phyloP scores from a whole-genome alignment of 305 asterid genomes.

The Withania somnifera region DNA sequence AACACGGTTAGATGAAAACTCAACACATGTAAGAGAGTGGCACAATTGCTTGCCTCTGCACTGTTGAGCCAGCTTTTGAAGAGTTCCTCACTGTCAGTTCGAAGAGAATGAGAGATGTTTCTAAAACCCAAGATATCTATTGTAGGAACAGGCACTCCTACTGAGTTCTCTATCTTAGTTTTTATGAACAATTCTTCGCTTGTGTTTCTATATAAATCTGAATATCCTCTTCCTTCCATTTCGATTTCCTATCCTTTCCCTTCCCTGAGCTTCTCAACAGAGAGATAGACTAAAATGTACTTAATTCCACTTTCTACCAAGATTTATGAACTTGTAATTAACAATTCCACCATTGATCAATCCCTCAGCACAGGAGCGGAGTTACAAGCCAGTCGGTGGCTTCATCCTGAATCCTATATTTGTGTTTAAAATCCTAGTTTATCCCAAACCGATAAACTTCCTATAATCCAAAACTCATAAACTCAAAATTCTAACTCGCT shows the following conservation, averaged over 20 bases:
- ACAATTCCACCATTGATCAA: neutral
- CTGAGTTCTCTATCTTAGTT: conserved; percentile 60
- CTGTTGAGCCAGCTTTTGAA: conserved; percentile 74
- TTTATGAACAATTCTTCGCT: conserved; percentile 67
- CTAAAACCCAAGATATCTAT: conserved; percentile 78
- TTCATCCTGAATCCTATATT: neutral
- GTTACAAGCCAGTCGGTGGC: neutral
- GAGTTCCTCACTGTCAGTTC: conserved; percentile 74
- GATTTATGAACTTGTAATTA: neutral
- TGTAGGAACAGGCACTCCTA: conserved; percentile 61
- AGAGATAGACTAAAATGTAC: neutral
- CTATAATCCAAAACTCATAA: neutral
- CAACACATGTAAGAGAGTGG: neutral
- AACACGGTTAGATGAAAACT: neutral
- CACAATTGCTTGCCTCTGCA: conserved; percentile 52
- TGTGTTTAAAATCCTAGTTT: neutral
- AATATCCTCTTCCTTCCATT: conserved; percentile 62
- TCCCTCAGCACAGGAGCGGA: neutral
- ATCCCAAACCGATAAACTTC: neutral
- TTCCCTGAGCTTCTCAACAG: conserved; percentile 1
- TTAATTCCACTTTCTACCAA: neutral
- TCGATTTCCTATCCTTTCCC: conserved; percentile 9
- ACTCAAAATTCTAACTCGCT: neutral
- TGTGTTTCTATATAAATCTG: conserved; percentile 56
- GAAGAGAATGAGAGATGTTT: conserved; percentile 44